Percentiles rank a stretch among this genome's conserved stretches.
These are phyloP conservation scores for Tetragonia tetragonoides DNA, from an alignment of 148 eudicot genomes.

Conservation along the genomic window DNA sequence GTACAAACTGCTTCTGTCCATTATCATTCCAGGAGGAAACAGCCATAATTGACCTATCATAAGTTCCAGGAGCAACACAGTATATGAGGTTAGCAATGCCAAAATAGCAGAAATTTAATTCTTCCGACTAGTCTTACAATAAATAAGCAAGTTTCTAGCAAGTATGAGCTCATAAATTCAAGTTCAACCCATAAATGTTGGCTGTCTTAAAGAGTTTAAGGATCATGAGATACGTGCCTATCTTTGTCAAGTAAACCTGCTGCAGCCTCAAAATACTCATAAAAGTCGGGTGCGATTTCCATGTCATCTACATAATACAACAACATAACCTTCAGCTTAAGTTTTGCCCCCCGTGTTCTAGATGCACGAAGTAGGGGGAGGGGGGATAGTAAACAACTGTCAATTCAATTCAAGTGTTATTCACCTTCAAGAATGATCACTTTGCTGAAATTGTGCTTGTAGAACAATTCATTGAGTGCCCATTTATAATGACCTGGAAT, in stretches of 20 bases:
- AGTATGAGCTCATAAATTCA: background rate
- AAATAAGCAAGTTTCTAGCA: background rate
- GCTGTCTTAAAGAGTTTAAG: background rate
- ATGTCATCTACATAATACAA: conserved; percentile 74
- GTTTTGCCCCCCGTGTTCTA: background rate
- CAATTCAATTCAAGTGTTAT: background rate
- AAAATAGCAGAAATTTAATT: background rate
- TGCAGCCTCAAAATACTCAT: conserved; percentile 94
- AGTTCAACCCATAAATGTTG: conserved; percentile 3
- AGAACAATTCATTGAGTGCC: conserved; percentile 90
- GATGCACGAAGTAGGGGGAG: background rate
- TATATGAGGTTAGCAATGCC: background rate
- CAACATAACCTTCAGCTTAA: conserved; percentile 20
- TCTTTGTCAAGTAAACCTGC: conserved; percentile 83
- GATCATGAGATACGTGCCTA: conserved; percentile 48
- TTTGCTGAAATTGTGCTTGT: conserved; percentile 75
- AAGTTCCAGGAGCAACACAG: conserved; percentile 9
- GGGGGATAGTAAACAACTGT: background rate
- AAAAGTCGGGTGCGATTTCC: conserved; percentile 98
- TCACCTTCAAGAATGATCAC: conserved; percentile 98
- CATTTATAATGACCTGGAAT: conserved; percentile 94
- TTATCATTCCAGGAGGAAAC: conserved; percentile 99
- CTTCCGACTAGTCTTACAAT: background rate
- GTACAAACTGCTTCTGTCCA: conserved; percentile 97
- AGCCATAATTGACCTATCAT: conserved; percentile 84